Evolutionary conservation across 2,329 filamentous ascomycete species (phyloP), one percentile per base, ranked within the genome.

Genomic region (Trichoderma cornu-damae): DNA sequence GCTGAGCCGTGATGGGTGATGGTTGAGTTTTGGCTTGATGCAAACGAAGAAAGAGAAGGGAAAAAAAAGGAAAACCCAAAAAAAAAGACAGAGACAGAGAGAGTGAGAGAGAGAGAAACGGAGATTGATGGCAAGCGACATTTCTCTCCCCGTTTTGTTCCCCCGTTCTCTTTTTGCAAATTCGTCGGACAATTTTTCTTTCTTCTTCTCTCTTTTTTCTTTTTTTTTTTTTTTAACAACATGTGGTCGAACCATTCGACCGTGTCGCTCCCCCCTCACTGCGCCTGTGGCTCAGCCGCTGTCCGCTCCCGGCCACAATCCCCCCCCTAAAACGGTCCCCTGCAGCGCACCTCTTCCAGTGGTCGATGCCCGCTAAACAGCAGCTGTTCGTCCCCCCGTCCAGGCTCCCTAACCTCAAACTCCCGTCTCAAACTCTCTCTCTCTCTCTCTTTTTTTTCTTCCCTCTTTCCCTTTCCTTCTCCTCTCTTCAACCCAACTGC

Each of bases 291-390:
- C 28, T 30, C n/a, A n/a, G n/a, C 42, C 30, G 34, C 38, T 37
- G 30, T 32, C 52, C 38, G 52, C 11, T 38, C 4, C 7, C 12
- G 26, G 28, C 52, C 52, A 55, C 52, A 28, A 30, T 46, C 42
- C 42, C 42, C 51, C 20, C 44, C 50, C 32, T 22, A 22, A 47
- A 44, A 26, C 52, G 32, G n/a, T 34, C 32, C 42, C 32, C 42
- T 55, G 52, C 52, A 46, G 52, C 40, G 40, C 51, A n/a, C 40
- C n/a, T 35, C 40, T n/a, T 53, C n/a, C 20, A 18, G 38, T 50
- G 34, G 20, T 24, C 9, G 20, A 14, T n/a, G 47, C 47, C n/a
- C 47, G 47, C 47, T 44, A 35, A n/a, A n/a, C 20, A 26, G 40
- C 50, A 53, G 50, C 14, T 38, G 50, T 53, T 53, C 50, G 50